A percentile compares a stretch with the other conserved stretches of the same genome.
These are phyloP conservation scores for Periconia digitata DNA, from an alignment of 2,329 filamentous ascomycete genomes.

Conservation along the genomic window DNA sequence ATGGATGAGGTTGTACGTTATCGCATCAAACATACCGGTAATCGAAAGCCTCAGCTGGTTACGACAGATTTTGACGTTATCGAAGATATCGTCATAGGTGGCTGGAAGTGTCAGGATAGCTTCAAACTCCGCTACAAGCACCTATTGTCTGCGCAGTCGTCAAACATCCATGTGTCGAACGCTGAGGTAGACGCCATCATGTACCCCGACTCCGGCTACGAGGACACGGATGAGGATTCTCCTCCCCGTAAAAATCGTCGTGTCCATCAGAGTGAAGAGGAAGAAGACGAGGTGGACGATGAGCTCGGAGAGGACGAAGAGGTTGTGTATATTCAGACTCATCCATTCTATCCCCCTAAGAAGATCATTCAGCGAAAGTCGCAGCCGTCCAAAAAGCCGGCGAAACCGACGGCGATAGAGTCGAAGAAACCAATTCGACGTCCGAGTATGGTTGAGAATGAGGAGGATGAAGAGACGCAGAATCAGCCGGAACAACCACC, in stretches of 20 bases:
- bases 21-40: slow-evolving; percentile 33
- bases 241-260: too few relatives aligned
- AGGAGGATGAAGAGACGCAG: background rate
- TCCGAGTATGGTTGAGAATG: background rate
- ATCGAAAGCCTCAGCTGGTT: slow-evolving; percentile 35
- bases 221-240: slow-evolving; percentile 5
- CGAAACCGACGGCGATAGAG: background rate
- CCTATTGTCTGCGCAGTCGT: slow-evolving; percentile 21
- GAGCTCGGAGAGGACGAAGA: slow-evolving; percentile 6
- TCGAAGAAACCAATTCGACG: background rate
- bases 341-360: slow-evolving; percentile 7
- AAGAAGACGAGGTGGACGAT: slow-evolving; percentile 7
- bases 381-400: background rate
- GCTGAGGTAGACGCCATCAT: slow-evolving; percentile 27
- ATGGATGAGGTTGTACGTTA: slow-evolving; percentile 32
- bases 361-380: background rate
- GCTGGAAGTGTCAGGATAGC: slow-evolving; percentile 22
- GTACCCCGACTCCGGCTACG: slow-evolving; percentile 7
- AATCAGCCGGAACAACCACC: slow-evolving; percentile 3
- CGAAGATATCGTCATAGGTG: slow-evolving; percentile 32
- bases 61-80: slow-evolving; percentile 37
- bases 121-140: slow-evolving; percentile 37
- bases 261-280: slow-evolving; percentile 6
- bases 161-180: slow-evolving; percentile 17
- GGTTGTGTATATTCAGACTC: slow-evolving; percentile 6